Evolutionary conservation across 306 rosid genomes (phyloP), one percentile per base, ranked within the genome.

Genomic region (Macrotyloma uniflorum): DNA sequence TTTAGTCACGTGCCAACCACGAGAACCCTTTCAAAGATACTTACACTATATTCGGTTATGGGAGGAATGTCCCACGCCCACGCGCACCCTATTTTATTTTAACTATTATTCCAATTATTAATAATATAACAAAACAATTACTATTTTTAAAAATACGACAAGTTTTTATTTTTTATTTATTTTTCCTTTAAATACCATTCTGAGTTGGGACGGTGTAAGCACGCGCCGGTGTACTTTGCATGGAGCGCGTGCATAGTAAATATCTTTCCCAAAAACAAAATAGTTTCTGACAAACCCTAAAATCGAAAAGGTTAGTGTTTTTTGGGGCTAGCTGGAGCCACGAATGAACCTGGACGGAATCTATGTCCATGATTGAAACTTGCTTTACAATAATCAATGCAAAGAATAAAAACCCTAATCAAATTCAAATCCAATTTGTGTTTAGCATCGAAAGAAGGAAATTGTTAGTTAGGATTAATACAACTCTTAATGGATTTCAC

Each of bases 1-100:
- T 46, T 5, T 7, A 11, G 26, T 74, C 91, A 82, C 86, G 89
- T 86, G 91, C 79, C 49, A 6, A 15, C 61, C 88, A 81, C 84
- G 63, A 18, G 79, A 49, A 35, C 36, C 11, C 20, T 33, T 72
- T 55, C 46, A 10, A 30, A 18, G 68, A 62, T 70, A 11, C 47
- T 9, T 42, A n/a, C n/a, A n/a, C n/a, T n/a, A 11, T 30, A 24
- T 72, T 65, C 73, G 16, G 16, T 63, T 0, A 5, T 0, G 0
- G 0, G 19, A 66, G 12, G n/a, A 26, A 35, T 80, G 53, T 32
- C 55, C 67, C 49, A 81, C 80, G 81, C 80, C 71, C 84, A n/a
- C 10, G 43, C 12, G 3, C 33, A 8, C 0, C 0, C 43, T 10
- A 2, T 38, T 9, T 9, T 38, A 8, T 38, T 9, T 36, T 35